These are phyloP conservation scores for Pigoraptor vietnamica DNA, from an alignment of 78 protist genomes.

Conservation along the genomic window DNA sequence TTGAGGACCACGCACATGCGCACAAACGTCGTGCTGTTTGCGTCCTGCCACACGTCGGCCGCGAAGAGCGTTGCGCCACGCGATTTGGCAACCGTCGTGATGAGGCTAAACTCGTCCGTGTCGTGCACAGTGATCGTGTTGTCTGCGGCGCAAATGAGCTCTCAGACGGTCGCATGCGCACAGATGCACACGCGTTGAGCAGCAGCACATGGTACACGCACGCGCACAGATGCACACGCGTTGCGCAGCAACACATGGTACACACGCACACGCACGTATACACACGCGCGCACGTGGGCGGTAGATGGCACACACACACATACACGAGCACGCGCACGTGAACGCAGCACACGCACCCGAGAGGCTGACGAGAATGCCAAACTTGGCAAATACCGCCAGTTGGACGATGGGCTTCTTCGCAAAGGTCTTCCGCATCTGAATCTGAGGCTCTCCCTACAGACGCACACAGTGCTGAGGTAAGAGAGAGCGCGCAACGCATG, in stretches of 20 bases:
- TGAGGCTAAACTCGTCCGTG: background rate
- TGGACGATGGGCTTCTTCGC: background rate
- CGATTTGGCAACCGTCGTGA: background rate
- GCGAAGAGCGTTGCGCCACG: background rate
- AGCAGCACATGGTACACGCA: background rate
- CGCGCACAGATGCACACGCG: background rate
- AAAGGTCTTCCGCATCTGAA: background rate
- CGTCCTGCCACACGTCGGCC: background rate
- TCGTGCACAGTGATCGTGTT: background rate
- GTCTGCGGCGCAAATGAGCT: too few relatives aligned
- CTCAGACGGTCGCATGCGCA: too few relatives aligned
- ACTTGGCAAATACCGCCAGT: background rate
- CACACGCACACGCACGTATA: background rate
- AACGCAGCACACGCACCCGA: background rate
- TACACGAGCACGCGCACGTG: background rate
- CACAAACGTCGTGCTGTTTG: background rate
- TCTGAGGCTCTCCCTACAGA: background rate
- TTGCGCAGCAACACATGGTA: background rate
- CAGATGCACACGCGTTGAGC: too few relatives aligned
- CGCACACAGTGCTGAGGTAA: background rate
- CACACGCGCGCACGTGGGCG: background rate
- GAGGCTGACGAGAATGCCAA: background rate
- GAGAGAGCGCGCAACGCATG: background rate
- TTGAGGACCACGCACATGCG: background rate
- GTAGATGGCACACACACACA: background rate